Evolutionary conservation across 2,329 filamentous ascomycete species (phyloP).

Genomic region (Talaromyces sp.): DNA sequence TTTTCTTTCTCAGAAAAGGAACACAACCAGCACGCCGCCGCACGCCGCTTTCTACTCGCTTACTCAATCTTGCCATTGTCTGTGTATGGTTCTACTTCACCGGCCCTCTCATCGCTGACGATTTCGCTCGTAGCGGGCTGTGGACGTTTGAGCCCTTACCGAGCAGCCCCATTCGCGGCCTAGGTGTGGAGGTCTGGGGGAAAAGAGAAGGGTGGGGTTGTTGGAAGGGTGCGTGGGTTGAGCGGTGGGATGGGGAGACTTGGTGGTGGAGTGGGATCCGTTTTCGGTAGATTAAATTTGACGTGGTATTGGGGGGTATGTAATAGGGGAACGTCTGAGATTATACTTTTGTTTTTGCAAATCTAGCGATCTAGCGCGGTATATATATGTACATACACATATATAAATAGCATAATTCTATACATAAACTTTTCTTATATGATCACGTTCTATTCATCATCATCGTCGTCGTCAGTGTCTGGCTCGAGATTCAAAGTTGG

Average conservation of each 20-base stretch:
- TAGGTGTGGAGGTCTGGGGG: constrained; percentile 54
- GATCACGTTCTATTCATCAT: constrained; percentile 21
- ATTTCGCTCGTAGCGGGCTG: constrained; percentile 66
- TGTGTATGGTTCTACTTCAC: constrained; percentile 65
- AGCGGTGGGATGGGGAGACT: constrained; percentile 54
- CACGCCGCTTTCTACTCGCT: constrained; percentile 29
- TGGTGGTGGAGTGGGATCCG: constrained; percentile 59
- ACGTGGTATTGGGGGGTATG: background rate
- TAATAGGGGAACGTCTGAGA: background rate
- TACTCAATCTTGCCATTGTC: constrained; percentile 58
- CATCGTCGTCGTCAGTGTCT: constrained; percentile 43
- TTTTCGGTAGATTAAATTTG: constrained; percentile 19
- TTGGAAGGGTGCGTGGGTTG: constrained; percentile 53
- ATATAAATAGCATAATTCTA: background rate
- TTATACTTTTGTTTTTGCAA: background rate
- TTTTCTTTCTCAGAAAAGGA: constrained; percentile 21
- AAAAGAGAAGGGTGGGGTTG: constrained; percentile 59
- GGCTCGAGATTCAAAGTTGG: constrained; percentile 43
- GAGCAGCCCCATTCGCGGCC: constrained; percentile 60
- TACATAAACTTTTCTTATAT: background rate
- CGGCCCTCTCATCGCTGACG: constrained; percentile 62
- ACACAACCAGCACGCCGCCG: constrained; percentile 34
- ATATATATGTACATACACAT: background rate
- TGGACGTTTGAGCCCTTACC: constrained; percentile 84
- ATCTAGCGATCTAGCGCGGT: background rate